phyloP scores from a whole-genome alignment of 257 asterid genomes.

The Nyctanthes arbortristis region DNA sequence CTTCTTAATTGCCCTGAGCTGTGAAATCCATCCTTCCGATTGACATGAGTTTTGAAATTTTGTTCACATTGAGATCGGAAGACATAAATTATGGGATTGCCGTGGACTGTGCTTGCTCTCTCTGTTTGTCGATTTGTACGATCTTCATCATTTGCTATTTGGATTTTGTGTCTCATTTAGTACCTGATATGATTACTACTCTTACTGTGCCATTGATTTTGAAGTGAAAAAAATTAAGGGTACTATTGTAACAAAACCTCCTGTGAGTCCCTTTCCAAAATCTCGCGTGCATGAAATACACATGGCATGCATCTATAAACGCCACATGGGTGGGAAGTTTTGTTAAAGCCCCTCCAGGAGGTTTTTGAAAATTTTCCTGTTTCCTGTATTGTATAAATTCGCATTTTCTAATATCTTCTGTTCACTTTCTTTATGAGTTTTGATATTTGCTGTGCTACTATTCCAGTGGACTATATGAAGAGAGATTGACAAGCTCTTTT shows the following conservation, averaged over 20 bases:
- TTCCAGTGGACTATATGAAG: slow-evolving; percentile 11
- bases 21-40: not conserved
- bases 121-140: not conserved
- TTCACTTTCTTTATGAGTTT: slow-evolving; percentile 8
- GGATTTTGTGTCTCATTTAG: slow-evolving; percentile 5
- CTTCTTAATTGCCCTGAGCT: not conserved
- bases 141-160: not conserved
- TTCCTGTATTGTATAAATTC: slow-evolving; percentile 12
- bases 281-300: too few relatives aligned
- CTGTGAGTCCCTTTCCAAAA: too few relatives aligned
- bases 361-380: too few relatives aligned
- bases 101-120: not conserved
- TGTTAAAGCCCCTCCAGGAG: too few relatives aligned
- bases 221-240: slow-evolving; percentile 2
- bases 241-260: slow-evolving; percentile 11
- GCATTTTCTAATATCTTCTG: not conserved
- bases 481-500: slow-evolving; percentile 10
- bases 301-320: not conserved
- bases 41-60: not conserved
- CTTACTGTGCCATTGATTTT: slow-evolving; percentile 17
- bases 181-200: slow-evolving; percentile 20
- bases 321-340: slow-evolving; percentile 15
- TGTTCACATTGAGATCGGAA: too few relatives aligned
- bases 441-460: not conserved
- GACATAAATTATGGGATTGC: too few relatives aligned